phyloP scores from a whole-genome alignment of 306 rosid genomes.

The Rosa rugosa region DNA sequence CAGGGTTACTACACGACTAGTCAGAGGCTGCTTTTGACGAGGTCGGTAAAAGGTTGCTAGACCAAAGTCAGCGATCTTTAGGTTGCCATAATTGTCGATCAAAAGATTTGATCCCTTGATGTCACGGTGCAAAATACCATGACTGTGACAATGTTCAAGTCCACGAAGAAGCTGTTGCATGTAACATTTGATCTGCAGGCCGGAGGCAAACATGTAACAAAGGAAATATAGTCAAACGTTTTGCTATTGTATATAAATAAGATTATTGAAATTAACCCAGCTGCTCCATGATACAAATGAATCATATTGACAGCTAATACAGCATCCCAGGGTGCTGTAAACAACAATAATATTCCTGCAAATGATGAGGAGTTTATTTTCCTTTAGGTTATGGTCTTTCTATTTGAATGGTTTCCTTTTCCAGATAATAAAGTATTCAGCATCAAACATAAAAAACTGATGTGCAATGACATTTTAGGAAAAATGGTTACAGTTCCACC shows the following conservation, averaged over 20 bases:
- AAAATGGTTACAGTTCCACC: background rate
- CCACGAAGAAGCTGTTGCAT: slow-evolving; percentile 79
- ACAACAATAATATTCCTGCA: background rate
- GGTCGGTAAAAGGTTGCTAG: slow-evolving; percentile 57
- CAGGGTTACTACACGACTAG: slow-evolving; percentile 89
- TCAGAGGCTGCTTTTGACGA: slow-evolving; percentile 59
- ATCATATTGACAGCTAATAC: background rate
- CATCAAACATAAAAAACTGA: background rate
- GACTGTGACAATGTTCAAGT: slow-evolving; percentile 77
- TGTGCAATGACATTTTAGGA: background rate
- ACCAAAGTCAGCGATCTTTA: slow-evolving; percentile 88
- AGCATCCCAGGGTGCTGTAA: background rate
- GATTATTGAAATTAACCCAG: background rate
- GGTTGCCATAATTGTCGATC: slow-evolving; percentile 59
- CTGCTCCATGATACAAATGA: background rate
- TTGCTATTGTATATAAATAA: background rate
- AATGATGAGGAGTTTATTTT: background rate
- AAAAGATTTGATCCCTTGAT: slow-evolving; percentile 85
- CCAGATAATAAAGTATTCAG: background rate
- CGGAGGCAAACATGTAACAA: background rate
- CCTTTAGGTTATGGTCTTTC: background rate
- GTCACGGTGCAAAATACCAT: slow-evolving; percentile 82
- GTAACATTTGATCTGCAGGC: slow-evolving; percentile 70
- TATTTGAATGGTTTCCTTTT: background rate
- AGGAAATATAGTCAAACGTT: background rate